Evolutionary conservation across 257 asterid genomes (phyloP), one percentile per base, ranked within the genome.

Genomic region (Jasminum sambac): DNA sequence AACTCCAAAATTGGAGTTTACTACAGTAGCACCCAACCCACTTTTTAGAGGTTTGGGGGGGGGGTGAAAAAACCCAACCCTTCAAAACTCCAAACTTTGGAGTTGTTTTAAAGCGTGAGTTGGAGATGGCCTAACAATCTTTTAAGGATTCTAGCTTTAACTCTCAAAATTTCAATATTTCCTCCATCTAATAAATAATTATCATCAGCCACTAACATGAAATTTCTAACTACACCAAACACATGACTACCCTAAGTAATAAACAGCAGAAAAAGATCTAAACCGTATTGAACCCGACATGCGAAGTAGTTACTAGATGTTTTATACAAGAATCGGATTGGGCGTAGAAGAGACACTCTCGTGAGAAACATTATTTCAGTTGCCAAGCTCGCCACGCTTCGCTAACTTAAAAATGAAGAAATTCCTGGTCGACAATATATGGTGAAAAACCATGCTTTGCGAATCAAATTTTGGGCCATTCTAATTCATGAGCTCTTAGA

Each of bases 321-420:
- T 26, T 5, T 0, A 21, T 8, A 16, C 10, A 44, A 36, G 12
- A 4, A 9, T 21, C 1, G 34, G 12, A 55, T 55, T 55, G 19
- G 14, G 30, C 13, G 2, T 55, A 48, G 24, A 10, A 39, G 43
- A 30, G 14, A 23, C 40, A 39, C 74, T 72, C 81, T 84, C 90
- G 84, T 87, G 81, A 87, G 90, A 79, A 87, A 90, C 92, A 87
- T 87, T 75, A 74, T 19, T 5, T 11, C 13, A 19, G 63, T 4
- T 61, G 68, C 42, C 13, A 39, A 26, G 65, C 57, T 59, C 67
- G 25, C 58, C 60, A 75, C 72, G 55, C 66, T 66, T 39, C 37
- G 62, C 34, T 37, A 41, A 68, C 25, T 68, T 41, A 46, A 63
- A 9, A 48, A 48, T 30, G 25, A 23, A 37, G 30, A 80, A 76